Evolutionary conservation across 768 basidiomycete genomes (phyloP).

Genomic region (Pleurotus tuber-regium): DNA sequence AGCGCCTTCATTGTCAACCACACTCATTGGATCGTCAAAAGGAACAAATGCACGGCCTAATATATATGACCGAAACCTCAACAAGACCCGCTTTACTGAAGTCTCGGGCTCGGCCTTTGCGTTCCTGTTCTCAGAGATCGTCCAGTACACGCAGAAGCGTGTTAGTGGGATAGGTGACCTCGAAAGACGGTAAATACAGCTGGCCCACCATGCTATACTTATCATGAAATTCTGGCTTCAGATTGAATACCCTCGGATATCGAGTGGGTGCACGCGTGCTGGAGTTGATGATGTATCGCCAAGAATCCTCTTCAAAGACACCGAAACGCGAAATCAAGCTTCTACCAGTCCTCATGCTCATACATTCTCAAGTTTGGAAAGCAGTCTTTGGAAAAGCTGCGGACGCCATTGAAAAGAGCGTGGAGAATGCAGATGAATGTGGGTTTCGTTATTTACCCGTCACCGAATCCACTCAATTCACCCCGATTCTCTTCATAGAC

Average conservation of each 20-base stretch:
- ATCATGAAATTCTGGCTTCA: constrained; percentile 27
- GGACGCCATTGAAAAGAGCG: constrained; percentile 93
- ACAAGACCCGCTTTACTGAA: constrained; percentile 83
- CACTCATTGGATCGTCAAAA: constrained; percentile 34
- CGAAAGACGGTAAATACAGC: constrained; percentile 77
- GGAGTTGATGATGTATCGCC: constrained; percentile 81
- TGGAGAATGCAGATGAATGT: constrained; percentile 97
- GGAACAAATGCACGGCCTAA: constrained; percentile 53
- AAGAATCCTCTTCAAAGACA: constrained; percentile 76
- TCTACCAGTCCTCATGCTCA: constrained; percentile 86
- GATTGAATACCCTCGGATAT: constrained; percentile 91
- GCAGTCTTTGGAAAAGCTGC: constrained; percentile 93
- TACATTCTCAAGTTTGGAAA: constrained; percentile 95
- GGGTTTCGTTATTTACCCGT: constrained; percentile 22
- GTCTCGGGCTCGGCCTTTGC: constrained; percentile 82
- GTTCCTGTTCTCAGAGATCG: constrained; percentile 90
- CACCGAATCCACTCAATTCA: constrained; percentile 9
- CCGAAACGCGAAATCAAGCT: constrained; percentile 92
- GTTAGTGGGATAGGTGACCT: constrained; percentile 94
- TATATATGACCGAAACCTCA: constrained; percentile 88
- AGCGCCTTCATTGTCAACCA: constrained; percentile 42
- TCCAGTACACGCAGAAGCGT: constrained; percentile 95
- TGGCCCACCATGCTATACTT: constrained; percentile 7
- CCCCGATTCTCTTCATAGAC: constrained; percentile 43
- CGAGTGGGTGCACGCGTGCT: constrained; percentile 86